Conservation (phyloP, 331 rosid species). For the Pyrus hybrid region DNA sequence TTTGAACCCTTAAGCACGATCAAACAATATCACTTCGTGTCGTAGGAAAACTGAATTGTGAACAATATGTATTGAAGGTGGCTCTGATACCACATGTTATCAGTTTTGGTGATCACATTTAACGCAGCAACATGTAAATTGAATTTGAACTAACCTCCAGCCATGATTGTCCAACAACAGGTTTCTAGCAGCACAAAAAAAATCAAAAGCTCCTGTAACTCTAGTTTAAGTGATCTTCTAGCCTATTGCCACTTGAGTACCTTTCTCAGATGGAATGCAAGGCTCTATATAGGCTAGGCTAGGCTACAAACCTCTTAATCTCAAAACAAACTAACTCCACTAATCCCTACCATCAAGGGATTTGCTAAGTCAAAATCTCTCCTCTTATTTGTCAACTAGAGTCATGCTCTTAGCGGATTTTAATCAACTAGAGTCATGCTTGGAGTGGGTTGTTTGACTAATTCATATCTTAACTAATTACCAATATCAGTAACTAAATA, state of each 20-base stretch:
- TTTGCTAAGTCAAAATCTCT: neutral
- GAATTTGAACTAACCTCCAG: neutral
- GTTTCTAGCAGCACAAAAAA: neutral
- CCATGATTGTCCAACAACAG: neutral
- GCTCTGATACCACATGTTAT: neutral
- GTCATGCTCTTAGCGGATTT: neutral
- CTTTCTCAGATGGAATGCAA: neutral
- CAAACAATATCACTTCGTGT: neutral
- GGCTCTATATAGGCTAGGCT: neutral
- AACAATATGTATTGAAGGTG: neutral
- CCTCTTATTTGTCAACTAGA: neutral
- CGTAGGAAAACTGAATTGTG: neutral
- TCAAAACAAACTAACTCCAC: neutral
- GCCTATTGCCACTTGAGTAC: neutral
- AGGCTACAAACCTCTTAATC: neutral
- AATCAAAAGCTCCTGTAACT: neutral
- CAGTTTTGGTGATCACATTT: neutral
- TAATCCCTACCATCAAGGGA: neutral
- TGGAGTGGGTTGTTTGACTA: neutral
- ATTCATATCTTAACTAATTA: no score
- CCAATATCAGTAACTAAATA: no score
- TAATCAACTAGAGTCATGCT: neutral
- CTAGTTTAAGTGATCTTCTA: neutral
- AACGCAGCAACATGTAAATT: neutral
- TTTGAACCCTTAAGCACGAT: neutral